A percentile compares a stretch with the other conserved stretches of the same genome.
Evolutionary conservation across 2,329 filamentous ascomycete genomes (phyloP).

Genomic region (Claviceps sp.): DNA sequence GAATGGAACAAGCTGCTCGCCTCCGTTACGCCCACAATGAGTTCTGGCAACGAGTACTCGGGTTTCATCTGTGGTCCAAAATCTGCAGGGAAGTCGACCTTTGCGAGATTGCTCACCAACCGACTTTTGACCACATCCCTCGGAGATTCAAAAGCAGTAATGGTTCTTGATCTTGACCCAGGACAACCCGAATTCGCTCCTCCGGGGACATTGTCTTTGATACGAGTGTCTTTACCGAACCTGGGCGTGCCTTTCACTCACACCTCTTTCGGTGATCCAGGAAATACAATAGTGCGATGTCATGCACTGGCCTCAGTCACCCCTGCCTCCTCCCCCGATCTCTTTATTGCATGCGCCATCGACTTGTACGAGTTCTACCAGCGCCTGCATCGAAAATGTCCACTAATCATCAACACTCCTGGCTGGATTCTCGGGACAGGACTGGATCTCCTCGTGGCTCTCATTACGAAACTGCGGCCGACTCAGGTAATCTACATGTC

Average conservation of each 20-base stretch:
- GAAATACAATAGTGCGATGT: conserved; percentile 35
- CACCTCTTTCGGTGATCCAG: conserved; percentile 22
- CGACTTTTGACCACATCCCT: conserved; percentile 39
- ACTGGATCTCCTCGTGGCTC: conserved; percentile 45
- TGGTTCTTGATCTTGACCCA: conserved; percentile 63
- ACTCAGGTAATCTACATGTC: conserved; percentile 58
- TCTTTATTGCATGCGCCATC: conserved; percentile 50
- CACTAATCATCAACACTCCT: conserved; percentile 60
- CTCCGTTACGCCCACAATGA: conserved; percentile 20
- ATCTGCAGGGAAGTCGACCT: conserved; percentile 64
- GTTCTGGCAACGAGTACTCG: conserved; percentile 22
- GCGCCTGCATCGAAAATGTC: conserved; percentile 28
- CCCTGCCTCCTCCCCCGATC: conserved; percentile 50
- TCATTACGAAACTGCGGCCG: conserved; percentile 41
- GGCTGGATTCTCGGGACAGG: conserved; percentile 63
- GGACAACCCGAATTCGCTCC: conserved; percentile 64
- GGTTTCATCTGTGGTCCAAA: conserved; percentile 57
- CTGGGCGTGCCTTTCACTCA: conserved; percentile 57
- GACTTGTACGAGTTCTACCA: conserved; percentile 50
- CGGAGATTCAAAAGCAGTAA: conserved; percentile 9
- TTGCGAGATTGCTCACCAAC: conserved; percentile 53
- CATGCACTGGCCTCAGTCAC: conserved; percentile 55
- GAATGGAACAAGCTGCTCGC: conserved; percentile 49
- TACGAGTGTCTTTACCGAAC: conserved; percentile 45
- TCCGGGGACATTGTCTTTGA: conserved; percentile 55